phyloP scores from a whole-genome alignment of 1,284 basidiomycete species.

The Cryptococcus depauperatus region DNA sequence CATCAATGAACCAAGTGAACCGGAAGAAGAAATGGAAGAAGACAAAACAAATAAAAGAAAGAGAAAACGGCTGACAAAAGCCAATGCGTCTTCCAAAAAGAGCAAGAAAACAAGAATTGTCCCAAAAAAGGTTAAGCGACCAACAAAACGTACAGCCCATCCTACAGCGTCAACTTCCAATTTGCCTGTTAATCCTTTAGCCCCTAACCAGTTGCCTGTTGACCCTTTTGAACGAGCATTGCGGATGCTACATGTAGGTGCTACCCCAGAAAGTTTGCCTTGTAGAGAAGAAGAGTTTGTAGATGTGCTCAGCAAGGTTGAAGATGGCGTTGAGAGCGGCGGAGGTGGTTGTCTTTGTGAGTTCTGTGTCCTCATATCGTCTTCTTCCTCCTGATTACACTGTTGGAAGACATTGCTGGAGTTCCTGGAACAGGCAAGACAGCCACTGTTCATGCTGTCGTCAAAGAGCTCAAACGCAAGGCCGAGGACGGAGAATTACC shows the following conservation, averaged over 20 bases:
- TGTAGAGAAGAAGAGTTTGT: slow-evolving; percentile 84
- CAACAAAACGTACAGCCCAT: slow-evolving; percentile 19
- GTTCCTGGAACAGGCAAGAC: slow-evolving; percentile 98
- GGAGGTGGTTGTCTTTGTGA: slow-evolving; percentile 90
- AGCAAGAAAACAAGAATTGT: slow-evolving; percentile 4
- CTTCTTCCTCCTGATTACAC: too few relatives aligned
- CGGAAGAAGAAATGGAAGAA: slow-evolving; percentile 6
- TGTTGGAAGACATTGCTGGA: slow-evolving; percentile 74
- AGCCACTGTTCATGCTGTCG: slow-evolving; percentile 87
- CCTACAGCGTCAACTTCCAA: slow-evolving; percentile 26
- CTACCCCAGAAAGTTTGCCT: slow-evolving; percentile 80
- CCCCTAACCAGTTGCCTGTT: slow-evolving; percentile 49
- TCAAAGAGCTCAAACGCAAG: slow-evolving; percentile 78
- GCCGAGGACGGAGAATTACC: slow-evolving; percentile 75
- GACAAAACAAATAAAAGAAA: slow-evolving; percentile 4
- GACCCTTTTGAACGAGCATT: slow-evolving; percentile 78
- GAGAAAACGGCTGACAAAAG: slow-evolving; percentile 7
- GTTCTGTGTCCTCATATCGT: too few relatives aligned
- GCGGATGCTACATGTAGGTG: slow-evolving; percentile 85
- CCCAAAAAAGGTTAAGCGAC: slow-evolving; percentile 1
- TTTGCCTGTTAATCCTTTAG: slow-evolving; percentile 22
- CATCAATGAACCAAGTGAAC: slow-evolving; percentile 17
- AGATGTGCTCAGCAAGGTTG: slow-evolving; percentile 66
- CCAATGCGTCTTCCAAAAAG: slow-evolving; percentile 1
- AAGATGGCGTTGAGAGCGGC: slow-evolving; percentile 81